Evolutionary conservation across 2,329 filamentous ascomycete genomes (phyloP).

Genomic region (Paecilomyces variotii): DNA sequence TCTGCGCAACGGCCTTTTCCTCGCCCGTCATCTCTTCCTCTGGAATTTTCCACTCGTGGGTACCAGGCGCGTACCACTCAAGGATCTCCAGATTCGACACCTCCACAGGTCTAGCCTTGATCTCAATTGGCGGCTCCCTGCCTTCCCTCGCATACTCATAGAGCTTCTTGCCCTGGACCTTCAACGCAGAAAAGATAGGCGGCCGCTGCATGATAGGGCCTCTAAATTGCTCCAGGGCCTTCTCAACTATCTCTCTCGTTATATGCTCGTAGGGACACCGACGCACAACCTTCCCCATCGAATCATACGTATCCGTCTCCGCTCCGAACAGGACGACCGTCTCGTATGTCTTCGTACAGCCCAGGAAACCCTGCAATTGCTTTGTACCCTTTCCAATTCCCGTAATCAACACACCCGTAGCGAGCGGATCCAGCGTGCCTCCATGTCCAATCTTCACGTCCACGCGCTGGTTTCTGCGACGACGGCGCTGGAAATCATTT

Average conservation of each 20-base stretch:
- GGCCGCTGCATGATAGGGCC: conserved; percentile 85
- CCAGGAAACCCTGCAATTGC: conserved; percentile 65
- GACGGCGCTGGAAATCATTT: conserved; percentile 50
- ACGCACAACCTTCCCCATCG: conserved; percentile 72
- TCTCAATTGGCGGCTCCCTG: conserved; percentile 74
- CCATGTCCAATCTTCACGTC: conserved; percentile 94
- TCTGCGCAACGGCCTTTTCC: conserved; percentile 69
- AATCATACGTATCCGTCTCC: conserved; percentile 87
- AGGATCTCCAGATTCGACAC: conserved; percentile 70
- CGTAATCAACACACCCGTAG: conserved; percentile 84
- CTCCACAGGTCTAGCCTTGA: conserved; percentile 70
- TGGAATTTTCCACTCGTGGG: conserved; percentile 73
- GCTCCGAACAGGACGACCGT: conserved; percentile 82
- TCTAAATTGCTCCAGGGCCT: conserved; percentile 64
- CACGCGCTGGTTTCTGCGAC: conserved; percentile 53
- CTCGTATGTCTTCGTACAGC: conserved; percentile 91
- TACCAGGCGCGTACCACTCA: conserved; percentile 75
- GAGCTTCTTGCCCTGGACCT: conserved; percentile 85
- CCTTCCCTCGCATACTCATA: conserved; percentile 95
- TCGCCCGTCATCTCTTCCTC: conserved; percentile 65
- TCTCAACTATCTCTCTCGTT: conserved; percentile 68
- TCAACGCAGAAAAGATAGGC: conserved; percentile 85
- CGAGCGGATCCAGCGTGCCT: conserved; percentile 87
- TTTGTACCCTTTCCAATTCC: conserved; percentile 88
- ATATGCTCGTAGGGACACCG: conserved; percentile 71